Percentiles rank a stretch among this genome's conserved stretches.
Conservation (phyloP, 2,329 filamentous ascomycete species). For the Stenocarpella maydis region DNA sequence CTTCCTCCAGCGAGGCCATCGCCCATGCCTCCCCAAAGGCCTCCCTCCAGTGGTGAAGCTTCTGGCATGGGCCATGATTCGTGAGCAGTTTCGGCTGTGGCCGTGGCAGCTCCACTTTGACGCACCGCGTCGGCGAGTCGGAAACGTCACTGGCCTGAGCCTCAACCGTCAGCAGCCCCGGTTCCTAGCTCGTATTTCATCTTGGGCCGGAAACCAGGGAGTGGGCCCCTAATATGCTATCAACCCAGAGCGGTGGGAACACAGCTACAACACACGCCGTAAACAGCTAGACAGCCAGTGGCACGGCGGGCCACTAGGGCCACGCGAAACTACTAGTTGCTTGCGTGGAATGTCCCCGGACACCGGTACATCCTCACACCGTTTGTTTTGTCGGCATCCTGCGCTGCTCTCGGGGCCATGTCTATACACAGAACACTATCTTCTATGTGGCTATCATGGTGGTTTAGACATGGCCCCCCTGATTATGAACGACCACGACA, state of each 20-base stretch:
- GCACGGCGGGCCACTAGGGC: not conserved
- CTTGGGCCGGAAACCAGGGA: not conserved
- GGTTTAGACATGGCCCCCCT: not conserved
- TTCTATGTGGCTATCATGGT: not conserved
- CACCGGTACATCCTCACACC: not conserved
- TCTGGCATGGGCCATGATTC: constrained; percentile 8
- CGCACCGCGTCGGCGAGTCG: constrained; percentile 19
- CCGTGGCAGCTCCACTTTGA: constrained; percentile 19
- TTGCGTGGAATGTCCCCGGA: not conserved
- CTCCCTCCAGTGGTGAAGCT: constrained; percentile 1
- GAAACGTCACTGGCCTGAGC: constrained; percentile 18
- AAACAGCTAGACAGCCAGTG: too few relatives aligned
- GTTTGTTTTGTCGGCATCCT: not conserved
- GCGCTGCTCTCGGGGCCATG: not conserved
- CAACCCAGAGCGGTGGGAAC: constrained; percentile 21
- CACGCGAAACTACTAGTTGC: not conserved
- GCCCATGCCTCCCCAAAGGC: not conserved
- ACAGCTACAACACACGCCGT: not conserved
- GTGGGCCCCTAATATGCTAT: not conserved
- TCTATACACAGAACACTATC: not conserved
- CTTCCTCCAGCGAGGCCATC: not conserved
- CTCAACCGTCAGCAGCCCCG: constrained; percentile 16
- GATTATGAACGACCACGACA: not conserved
- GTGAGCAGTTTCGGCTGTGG: constrained; percentile 21
- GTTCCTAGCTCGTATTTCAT: constrained; percentile 12